These are phyloP conservation scores for Hypoxylon sp. DNA, from an alignment of 2,329 filamentous ascomycete genomes.

Conservation along the genomic window DNA sequence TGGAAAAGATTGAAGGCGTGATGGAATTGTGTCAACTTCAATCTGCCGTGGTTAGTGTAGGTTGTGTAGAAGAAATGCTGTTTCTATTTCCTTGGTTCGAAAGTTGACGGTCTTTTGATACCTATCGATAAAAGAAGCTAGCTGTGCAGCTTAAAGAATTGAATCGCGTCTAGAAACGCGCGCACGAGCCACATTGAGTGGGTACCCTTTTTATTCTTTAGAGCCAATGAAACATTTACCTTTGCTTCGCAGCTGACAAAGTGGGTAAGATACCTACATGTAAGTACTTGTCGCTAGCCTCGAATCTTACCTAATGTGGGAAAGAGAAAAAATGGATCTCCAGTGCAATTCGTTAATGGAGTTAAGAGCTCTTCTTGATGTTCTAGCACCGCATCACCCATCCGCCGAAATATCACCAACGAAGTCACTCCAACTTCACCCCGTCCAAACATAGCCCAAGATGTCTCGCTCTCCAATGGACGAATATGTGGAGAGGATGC, in stretches of 20 bases:
- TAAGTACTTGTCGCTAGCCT: not conserved
- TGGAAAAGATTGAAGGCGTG: not conserved
- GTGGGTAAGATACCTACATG: too few relatives aligned
- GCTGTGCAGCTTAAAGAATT: slow-evolving; percentile 5
- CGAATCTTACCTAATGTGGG: not conserved
- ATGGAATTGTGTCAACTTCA: not conserved
- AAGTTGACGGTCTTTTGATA: too few relatives aligned
- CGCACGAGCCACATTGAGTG: slow-evolving; percentile 2
- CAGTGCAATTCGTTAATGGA: slow-evolving; percentile 26
- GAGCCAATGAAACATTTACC: not conserved
- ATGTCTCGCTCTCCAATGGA: slow-evolving; percentile 48
- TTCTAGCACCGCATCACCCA: slow-evolving; percentile 10
- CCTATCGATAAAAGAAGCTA: slow-evolving; percentile 10
- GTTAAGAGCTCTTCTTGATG: slow-evolving; percentile 30
- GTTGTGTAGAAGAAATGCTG: too few relatives aligned
- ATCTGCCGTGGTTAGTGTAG: too few relatives aligned
- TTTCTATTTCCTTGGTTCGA: too few relatives aligned
- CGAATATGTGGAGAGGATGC: slow-evolving; percentile 41
- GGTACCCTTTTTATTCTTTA: not conserved
- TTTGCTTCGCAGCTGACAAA: not conserved
- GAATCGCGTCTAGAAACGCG: not conserved
- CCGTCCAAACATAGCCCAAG: slow-evolving; percentile 22
- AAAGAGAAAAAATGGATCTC: slow-evolving; percentile 31
- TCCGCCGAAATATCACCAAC: slow-evolving; percentile 8
- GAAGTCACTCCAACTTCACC: not conserved